Evolutionary conservation across 768 basidiomycete species (phyloP), one percentile per base, ranked within the genome.

Genomic region (Dioszegia hungarica): DNA sequence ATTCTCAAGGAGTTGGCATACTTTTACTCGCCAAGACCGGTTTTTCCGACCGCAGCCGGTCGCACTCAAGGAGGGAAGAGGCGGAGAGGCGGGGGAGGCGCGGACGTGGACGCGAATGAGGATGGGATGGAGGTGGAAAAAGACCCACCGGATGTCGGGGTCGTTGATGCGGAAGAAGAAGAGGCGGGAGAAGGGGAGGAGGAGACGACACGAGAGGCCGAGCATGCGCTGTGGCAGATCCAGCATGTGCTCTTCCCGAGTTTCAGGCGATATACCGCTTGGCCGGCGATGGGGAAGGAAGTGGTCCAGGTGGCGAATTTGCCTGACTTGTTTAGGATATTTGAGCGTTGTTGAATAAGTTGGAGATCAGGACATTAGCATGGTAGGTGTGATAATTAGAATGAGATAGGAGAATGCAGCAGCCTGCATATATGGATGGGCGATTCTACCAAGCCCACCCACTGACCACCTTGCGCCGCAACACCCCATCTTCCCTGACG

Each of bases 301-400:
- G 84, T 97, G 4, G 84, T 90, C 1, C 89, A 93, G 76, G 83
- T 94, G 19, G 92, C 95, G 10, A 87, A 84, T 74, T 77, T 98
- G 39, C 91, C 91, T 1, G 90, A 93, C 61, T 78, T 99, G 51
- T 99, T 95, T 75, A 86, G 87, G 60, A 88, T 97, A 0, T 99
- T 98, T 68, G 93, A 98, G 77, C 78, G 93, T 61, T 97, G 93
- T 71, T 97, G 41, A 25, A 49, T 49, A 5, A 33, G n/a, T 47
- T 11, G 27, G 10, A 45, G n/a, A n/a, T n/a, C n/a, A n/a, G n/a
- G n/a, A n/a, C n/a, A n/a, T n/a, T n/a, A n/a, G n/a, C n/a, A n/a
- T n/a, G n/a, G n/a, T n/a, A n/a, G n/a, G n/a, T n/a, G n/a, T n/a
- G n/a, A n/a, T n/a, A n/a, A n/a, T n/a, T n/a, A n/a, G n/a, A n/a